Conservation (phyloP, 225 moss, liverwort and hornwort genomes). For the Bryoerythrophyllum caledonicum region DNA sequence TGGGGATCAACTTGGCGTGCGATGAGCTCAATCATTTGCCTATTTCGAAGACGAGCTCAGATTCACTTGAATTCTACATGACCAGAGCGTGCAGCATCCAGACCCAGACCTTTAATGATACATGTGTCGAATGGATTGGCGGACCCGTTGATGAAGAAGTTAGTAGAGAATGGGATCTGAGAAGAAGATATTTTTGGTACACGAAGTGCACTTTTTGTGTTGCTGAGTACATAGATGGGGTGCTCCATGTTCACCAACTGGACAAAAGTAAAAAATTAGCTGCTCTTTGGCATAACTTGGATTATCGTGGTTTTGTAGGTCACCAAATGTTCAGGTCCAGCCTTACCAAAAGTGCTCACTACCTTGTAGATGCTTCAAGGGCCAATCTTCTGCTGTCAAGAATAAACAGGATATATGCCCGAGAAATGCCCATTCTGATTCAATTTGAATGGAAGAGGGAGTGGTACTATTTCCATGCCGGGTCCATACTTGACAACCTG, state of each 20-base stretch:
- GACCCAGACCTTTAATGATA: too few species aligned
- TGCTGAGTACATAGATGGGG: neutral
- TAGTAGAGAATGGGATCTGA: neutral
- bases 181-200: rapidly evolving
- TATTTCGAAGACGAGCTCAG: neutral
- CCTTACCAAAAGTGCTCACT: neutral
- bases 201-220: neutral
- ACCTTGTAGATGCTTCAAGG: neutral
- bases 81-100: neutral
- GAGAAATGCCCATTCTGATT: neutral
- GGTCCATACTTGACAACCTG: neutral
- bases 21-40: neutral
- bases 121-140: neutral
- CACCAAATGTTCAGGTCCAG: neutral
- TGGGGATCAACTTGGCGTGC: neutral
- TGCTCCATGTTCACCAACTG: neutral
- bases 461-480: neutral
- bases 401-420: neutral
- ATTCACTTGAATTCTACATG: neutral
- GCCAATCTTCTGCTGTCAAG: neutral
- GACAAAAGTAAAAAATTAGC: rapidly evolving
- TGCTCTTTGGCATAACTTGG: rapidly evolving
- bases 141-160: neutral
- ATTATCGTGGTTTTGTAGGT: rapidly evolving
- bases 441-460: neutral